Percentiles rank a stretch among this genome's conserved stretches.
These are phyloP conservation scores for Tylopilus sp. DNA, from an alignment of 1,284 basidiomycete species.

Conservation along the genomic window DNA sequence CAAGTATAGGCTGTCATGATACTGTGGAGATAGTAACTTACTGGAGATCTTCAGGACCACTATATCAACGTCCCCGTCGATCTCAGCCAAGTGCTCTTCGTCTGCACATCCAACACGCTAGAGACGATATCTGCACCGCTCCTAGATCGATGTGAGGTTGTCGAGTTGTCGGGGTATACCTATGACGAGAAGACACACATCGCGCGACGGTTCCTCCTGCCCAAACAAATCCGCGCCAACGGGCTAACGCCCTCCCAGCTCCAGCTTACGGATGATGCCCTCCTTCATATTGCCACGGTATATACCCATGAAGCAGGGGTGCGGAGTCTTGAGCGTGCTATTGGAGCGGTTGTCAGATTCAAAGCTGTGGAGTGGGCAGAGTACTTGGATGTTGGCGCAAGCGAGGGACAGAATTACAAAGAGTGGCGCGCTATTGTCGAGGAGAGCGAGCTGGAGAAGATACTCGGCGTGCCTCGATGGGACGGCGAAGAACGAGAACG, in stretches of 20 bases:
- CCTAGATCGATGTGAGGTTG: conserved; percentile 70
- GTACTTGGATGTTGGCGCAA: conserved; percentile 47
- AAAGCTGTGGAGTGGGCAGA: conserved; percentile 91
- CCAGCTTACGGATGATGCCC: conserved; percentile 60
- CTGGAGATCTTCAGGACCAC: conserved; percentile 59
- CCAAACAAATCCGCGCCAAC: conserved; percentile 77
- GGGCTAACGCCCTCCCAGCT: conserved; percentile 57
- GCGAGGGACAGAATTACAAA: conserved; percentile 20
- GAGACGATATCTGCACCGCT: conserved; percentile 87
- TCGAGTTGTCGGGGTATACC: conserved; percentile 78
- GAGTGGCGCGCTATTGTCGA: conserved; percentile 65
- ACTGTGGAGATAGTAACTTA: conserved; percentile 5
- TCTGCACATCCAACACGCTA: conserved; percentile 83
- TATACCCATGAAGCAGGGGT: conserved; percentile 92
- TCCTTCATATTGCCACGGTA: conserved; percentile 68
- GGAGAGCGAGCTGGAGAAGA: conserved; percentile 74
- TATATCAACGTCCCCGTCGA: conserved; percentile 91
- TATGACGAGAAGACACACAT: conserved; percentile 91
- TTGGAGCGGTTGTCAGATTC: conserved; percentile 80
- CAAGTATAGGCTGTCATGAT: conserved; percentile 34
- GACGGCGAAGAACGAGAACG: conserved; percentile 76
- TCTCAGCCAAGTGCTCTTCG: conserved; percentile 83
- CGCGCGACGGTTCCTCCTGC: conserved; percentile 78
- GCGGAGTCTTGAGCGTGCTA: conserved; percentile 83
- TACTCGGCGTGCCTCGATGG: conserved; percentile 80